A percentile compares a stretch with the other conserved stretches of the same genome.
Evolutionary conservation across 495 filamentous ascomycete species (phyloP).

Genomic region (Geoglossum glabrum): DNA sequence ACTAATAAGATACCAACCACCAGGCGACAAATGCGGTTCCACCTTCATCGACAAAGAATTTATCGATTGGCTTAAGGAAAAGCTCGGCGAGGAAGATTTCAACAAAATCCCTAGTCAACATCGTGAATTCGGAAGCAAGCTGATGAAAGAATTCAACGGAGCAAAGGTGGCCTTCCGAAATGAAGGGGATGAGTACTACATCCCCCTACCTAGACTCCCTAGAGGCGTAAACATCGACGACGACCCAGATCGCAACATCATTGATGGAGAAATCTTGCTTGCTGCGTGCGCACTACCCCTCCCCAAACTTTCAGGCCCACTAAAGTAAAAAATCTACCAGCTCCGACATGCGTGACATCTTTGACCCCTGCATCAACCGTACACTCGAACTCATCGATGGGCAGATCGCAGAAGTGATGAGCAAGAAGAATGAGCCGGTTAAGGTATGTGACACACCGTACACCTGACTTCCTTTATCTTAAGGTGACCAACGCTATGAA

Average conservation of each 20-base stretch:
- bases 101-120: not conserved
- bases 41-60: constrained; percentile 9
- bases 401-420: not conserved
- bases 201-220: not conserved
- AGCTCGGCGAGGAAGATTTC: constrained; percentile 5
- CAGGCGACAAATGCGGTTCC: constrained; percentile 9
- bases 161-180: not conserved
- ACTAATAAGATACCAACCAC: too few species aligned
- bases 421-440: not conserved
- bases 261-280: not conserved
- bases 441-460: not conserved
- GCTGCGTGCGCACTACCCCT: not conserved
- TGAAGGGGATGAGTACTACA: not conserved
- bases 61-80: constrained; percentile 6
- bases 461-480: too few species aligned
- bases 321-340: not conserved
- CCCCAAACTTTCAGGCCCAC: not conserved
- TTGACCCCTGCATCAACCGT: not conserved
- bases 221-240: not conserved
- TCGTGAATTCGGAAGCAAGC: not conserved
- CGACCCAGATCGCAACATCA: not conserved
- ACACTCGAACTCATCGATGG: not conserved
- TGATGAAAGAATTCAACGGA: not conserved
- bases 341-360: not conserved
- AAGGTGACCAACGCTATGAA: not conserved